A percentile compares a stretch with the other conserved stretches of the same genome.
Conservation (phyloP, 768 basidiomycete genomes). For the Lentinus brumalis region DNA sequence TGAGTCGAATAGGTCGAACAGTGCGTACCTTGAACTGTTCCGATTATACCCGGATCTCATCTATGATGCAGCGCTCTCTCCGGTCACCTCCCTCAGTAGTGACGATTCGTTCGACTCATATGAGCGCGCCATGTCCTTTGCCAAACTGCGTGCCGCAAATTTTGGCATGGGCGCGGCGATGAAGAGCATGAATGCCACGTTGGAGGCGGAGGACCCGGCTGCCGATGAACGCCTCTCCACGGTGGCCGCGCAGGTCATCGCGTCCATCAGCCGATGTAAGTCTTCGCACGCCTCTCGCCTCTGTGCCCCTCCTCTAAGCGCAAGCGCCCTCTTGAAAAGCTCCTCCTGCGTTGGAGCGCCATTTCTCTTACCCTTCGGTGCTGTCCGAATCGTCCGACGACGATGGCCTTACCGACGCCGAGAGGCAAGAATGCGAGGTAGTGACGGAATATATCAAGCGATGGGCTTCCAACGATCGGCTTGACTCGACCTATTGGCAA, state of each 20-base stretch:
- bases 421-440: neutral
- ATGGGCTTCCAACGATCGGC: neutral
- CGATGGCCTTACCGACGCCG: neutral
- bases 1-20: no score
- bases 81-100: neutral
- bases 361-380: neutral
- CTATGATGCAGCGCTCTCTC: neutral
- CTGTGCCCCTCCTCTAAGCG: neutral
- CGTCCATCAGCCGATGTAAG: neutral
- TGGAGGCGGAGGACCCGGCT: neutral
- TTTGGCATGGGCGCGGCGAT: neutral
- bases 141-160: neutral
- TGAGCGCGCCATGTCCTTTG: neutral
- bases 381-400: neutral
- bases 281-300: neutral
- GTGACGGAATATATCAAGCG: neutral
- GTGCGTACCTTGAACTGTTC: no score
- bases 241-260: neutral
- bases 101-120: neutral
- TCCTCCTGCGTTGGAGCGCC: neutral
- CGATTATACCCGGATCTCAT: neutral
- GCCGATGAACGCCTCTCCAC: neutral
- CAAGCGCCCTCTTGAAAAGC: neutral
- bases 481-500: slow-evolving; percentile 1
- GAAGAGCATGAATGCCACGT: neutral